Evolutionary conservation across 257 asterid genomes (phyloP).

Genomic region (Paulownia fortunei): DNA sequence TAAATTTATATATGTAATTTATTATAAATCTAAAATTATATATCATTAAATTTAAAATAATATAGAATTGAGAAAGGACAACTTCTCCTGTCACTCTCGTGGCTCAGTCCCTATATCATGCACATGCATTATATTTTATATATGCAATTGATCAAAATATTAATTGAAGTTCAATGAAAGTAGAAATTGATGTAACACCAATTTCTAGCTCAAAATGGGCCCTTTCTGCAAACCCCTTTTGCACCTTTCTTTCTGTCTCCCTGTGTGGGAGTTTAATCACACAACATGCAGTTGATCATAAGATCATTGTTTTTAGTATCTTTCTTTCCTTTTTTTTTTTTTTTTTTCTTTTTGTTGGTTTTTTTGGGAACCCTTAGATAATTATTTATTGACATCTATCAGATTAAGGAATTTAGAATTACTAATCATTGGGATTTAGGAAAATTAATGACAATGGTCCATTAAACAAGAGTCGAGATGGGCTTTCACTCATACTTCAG

Average conservation of each 20-base stretch:
- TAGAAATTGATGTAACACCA: neutral
- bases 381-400: neutral
- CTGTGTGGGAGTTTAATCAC: neutral
- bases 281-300: neutral
- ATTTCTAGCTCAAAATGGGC: neutral
- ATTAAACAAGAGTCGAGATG: neutral
- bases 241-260: neutral
- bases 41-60: no score
- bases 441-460: neutral
- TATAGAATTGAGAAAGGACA: no score
- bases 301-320: neutral
- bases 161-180: neutral
- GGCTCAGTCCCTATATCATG: no score
- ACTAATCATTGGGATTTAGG: neutral
- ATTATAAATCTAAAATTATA: no score
- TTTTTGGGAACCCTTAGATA: neutral
- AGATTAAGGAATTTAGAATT: neutral
- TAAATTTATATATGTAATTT: no score
- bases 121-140: neutral
- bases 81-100: no score
- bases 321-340: neutral
- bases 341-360: no score
- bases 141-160: neutral
- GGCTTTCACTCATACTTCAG: no score
- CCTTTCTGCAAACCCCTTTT: neutral